Base-by-base conservation (phyloP, 2,329 filamentous ascomycete species). In the Monosporascus sp. region DNA sequence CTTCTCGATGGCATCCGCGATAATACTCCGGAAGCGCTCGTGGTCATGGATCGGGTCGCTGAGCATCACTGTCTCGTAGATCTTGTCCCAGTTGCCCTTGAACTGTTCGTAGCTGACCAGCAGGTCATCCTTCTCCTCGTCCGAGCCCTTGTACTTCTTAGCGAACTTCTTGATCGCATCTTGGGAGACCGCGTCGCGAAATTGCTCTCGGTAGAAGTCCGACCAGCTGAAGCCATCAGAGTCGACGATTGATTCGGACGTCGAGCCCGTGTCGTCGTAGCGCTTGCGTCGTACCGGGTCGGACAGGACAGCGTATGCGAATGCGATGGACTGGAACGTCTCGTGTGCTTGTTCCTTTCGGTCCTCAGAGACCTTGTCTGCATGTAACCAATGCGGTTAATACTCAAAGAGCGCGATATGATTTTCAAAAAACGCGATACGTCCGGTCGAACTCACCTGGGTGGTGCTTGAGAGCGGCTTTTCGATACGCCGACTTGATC, bases 271-370 rank as follows among this genome's bases (percentile, higher is more conserved):
- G 51, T 81, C 78, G 68, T 99, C 93, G 75, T 96, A 99, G 55
- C 90, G 88, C 62, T 85, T 85, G 61, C 94, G 88, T 51, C 94
- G 85, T 20, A 79, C 78, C 22, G 87, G 79, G 62, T 97, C 90
- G 35, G 90, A 96, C 37, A 99, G 88, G 49, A 99, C 83, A 37
- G 91, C 93, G 67, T 97, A 96, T 50, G 94, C 93, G 65, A 97
- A 93, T 24, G 93, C 93, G 62, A 99, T 85, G 62, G 88, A 79
- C 72, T 99, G 94, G 70, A 99, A 99, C 51, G 82, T 87, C 56
- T 79, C 78, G 63, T 96, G 87, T 2, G 94, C 93, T 43, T 80
- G 74, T 26, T 85, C 79, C 65, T 90, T 91, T 50, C 86, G 74
- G 22, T 84, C 78, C 1, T 81, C 77, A 17, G 82, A 61, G 4